These are phyloP conservation scores for Hyparrhenia diplandra DNA, from an alignment of 176 grass and related monocot species.

Conservation along the genomic window DNA sequence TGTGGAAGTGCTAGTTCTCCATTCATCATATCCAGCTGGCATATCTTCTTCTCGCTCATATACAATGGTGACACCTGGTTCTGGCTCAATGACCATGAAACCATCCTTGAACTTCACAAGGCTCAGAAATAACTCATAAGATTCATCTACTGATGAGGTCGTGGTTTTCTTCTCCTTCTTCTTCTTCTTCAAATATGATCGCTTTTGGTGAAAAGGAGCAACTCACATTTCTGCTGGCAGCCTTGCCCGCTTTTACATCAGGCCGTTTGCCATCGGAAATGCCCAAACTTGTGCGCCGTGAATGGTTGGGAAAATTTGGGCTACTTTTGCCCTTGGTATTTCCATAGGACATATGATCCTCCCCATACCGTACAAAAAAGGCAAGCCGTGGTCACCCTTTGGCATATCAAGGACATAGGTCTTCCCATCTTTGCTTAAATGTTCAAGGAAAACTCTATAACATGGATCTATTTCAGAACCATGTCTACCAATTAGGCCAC, in stretches of 20 bases:
- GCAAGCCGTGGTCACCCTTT: slow-evolving; percentile 27
- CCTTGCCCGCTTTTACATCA: slow-evolving; percentile 12
- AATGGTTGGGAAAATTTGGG: background rate
- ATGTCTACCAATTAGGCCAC: background rate
- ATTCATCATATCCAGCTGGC: slow-evolving; percentile 1
- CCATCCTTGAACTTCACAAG: slow-evolving; percentile 47
- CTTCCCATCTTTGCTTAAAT: slow-evolving; percentile 24
- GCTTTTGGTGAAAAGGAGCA: background rate
- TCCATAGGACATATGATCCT: background rate
- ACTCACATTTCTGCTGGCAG: background rate
- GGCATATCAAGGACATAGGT: slow-evolving; percentile 25
- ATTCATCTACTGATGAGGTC: slow-evolving; percentile 21
- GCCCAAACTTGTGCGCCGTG: background rate
- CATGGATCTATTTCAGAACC: slow-evolving; percentile 34
- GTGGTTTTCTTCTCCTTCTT: background rate
- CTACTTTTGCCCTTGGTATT: background rate
- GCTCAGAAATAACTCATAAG: slow-evolving; percentile 38
- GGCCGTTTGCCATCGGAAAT: background rate
- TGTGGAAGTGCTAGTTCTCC: background rate
- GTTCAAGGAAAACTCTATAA: slow-evolving; percentile 49
- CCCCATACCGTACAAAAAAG: slow-evolving; percentile 41
- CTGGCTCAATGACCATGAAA: slow-evolving; percentile 46
- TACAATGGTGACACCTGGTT: slow-evolving; percentile 38
- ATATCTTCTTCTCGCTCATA: slow-evolving; percentile 31
- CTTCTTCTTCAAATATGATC: background rate